These are phyloP conservation scores for Bathelium albidoporum DNA, from an alignment of 495 filamentous ascomycete genomes.

Conservation along the genomic window DNA sequence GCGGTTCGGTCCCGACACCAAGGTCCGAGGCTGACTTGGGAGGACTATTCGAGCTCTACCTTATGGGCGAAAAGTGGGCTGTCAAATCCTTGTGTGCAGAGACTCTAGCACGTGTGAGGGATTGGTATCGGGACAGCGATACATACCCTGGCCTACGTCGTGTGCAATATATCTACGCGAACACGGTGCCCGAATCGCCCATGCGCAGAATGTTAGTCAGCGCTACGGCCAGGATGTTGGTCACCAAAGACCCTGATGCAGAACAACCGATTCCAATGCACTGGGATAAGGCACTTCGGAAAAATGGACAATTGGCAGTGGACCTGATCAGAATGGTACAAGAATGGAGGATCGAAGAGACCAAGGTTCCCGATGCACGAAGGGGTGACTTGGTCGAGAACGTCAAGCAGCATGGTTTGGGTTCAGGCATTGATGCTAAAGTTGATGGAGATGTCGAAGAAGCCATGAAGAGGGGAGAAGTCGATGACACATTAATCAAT, in stretches of 20 bases:
- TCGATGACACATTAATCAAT: neutral
- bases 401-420: neutral
- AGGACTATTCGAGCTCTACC: constrained; percentile 37
- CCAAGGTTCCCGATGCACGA: constrained; percentile 36
- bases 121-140: constrained; percentile 35
- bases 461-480: neutral
- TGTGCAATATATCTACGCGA: constrained; percentile 42
- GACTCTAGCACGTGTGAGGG: constrained; percentile 33
- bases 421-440: neutral
- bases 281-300: constrained; percentile 40
- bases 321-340: constrained; percentile 40
- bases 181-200: constrained; percentile 35
- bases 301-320: constrained; percentile 40
- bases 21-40: constrained; percentile 35
- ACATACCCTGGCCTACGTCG: constrained; percentile 39
- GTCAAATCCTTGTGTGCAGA: constrained; percentile 29
- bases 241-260: constrained; percentile 23
- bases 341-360: constrained; percentile 36
- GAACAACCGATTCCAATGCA: constrained; percentile 31
- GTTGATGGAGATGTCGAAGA: neutral
- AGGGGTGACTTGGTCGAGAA: constrained; percentile 25
- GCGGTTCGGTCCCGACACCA: constrained; percentile 28
- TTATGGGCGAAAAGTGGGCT: constrained; percentile 35
- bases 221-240: constrained; percentile 34
- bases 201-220: constrained; percentile 41